These are phyloP conservation scores for Isoetes engelmannii DNA, from an alignment of 83 land plant species.

Conservation along the genomic window DNA sequence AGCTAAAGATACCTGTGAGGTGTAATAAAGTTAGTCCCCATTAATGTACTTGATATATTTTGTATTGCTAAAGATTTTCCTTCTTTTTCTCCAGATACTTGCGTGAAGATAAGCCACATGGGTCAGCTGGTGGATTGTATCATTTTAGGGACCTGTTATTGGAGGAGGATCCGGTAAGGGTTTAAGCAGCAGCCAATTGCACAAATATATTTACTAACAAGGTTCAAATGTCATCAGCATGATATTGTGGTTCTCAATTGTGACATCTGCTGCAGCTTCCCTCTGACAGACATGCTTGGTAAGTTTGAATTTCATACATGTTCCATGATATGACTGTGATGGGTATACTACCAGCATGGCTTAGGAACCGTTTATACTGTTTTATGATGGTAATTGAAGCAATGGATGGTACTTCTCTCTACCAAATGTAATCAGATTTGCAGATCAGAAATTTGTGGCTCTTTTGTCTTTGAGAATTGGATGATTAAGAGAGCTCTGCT, in stretches of 20 bases:
- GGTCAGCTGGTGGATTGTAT: slow-evolving; percentile 95
- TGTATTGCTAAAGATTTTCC: too few species aligned
- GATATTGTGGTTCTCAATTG: slow-evolving; percentile 82
- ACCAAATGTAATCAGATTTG: too few species aligned
- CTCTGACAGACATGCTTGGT: slow-evolving; percentile 88
- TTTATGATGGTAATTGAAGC: too few species aligned
- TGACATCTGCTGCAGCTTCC: slow-evolving; percentile 97
- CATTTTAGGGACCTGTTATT: slow-evolving; percentile 78
- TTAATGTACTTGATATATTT: neutral
- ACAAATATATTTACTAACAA: neutral
- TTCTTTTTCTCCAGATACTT: slow-evolving; percentile 51
- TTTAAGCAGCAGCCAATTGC: neutral
- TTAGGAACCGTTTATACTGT: too few species aligned
- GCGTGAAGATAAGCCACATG: slow-evolving; percentile 96
- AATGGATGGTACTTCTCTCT: too few species aligned
- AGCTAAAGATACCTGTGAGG: slow-evolving; percentile 90
- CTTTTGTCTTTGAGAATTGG: too few species aligned
- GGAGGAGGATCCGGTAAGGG: slow-evolving; percentile 83
- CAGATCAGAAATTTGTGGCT: too few species aligned
- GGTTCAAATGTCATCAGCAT: slow-evolving; percentile 33
- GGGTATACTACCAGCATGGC: too few species aligned
- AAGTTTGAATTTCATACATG: slow-evolving; percentile 1
- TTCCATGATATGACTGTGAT: too few species aligned
- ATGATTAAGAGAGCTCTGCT: too few species aligned
- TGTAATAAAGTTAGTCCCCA: slow-evolving; percentile 15